These are phyloP conservation scores for Yarrowia divulgata DNA, from an alignment of 805 yeast genomes.

Conservation along the genomic window DNA sequence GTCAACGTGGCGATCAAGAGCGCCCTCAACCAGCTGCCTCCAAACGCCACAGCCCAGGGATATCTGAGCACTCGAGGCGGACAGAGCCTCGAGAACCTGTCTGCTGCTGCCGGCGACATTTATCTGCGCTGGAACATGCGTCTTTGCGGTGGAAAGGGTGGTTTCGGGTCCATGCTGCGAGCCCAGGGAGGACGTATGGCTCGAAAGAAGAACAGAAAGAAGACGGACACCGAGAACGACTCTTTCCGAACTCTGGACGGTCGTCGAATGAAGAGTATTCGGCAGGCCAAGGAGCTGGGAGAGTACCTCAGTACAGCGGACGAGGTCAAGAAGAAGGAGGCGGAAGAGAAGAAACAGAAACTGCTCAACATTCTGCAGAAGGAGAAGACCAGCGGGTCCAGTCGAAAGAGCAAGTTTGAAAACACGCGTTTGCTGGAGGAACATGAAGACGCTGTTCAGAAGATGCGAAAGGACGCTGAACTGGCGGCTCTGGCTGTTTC, in stretches of 20 bases:
- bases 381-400: slow-evolving; percentile 37
- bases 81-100: background rate
- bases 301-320: slow-evolving; percentile 44
- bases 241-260: slow-evolving; percentile 55
- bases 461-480: slow-evolving; percentile 51
- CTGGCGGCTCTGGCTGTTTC: slow-evolving; percentile 43
- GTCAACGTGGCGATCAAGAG: slow-evolving; percentile 9
- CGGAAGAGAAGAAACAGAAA: slow-evolving; percentile 52
- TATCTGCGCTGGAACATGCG: slow-evolving; percentile 29
- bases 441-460: slow-evolving; percentile 47
- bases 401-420: slow-evolving; percentile 50
- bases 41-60: slow-evolving; percentile 22
- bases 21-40: slow-evolving; percentile 11
- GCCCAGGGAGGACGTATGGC: slow-evolving; percentile 54
- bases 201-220: slow-evolving; percentile 45
- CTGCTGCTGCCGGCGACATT: slow-evolving; percentile 11
- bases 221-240: slow-evolving; percentile 48
- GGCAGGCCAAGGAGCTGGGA: slow-evolving; percentile 53
- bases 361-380: slow-evolving; percentile 49
- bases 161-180: slow-evolving; percentile 56
- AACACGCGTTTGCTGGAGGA: slow-evolving; percentile 53
- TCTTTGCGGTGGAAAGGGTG: slow-evolving; percentile 62
- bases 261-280: slow-evolving; percentile 51
- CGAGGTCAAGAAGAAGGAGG: slow-evolving; percentile 41
- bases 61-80: slow-evolving; percentile 23